Percentiles rank a stretch among this genome's conserved stretches.
phyloP scores from a whole-genome alignment of 352 stramenopile species.

The Phytophthora aleatoria region DNA sequence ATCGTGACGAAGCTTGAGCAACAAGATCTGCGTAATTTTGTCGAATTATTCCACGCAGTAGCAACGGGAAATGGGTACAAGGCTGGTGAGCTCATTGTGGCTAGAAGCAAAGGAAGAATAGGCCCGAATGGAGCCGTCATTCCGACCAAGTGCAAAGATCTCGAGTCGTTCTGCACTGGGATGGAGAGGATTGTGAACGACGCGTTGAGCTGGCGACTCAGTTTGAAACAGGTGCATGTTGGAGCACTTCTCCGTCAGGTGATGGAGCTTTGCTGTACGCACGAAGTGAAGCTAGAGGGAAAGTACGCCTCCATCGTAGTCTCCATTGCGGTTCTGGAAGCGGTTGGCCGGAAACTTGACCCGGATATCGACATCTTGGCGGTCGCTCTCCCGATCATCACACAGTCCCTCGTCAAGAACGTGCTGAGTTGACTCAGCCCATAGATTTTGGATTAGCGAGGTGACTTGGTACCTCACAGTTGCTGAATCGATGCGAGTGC shows the following conservation, averaged over 20 bases:
- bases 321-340: conserved; percentile 95
- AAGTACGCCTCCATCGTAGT: conserved; percentile 95
- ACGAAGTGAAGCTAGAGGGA: conserved; percentile 94
- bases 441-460: conserved; percentile 4
- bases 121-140: conserved; percentile 31
- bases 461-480: not conserved
- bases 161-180: conserved; percentile 71
- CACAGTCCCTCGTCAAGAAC: conserved; percentile 92
- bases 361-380: conserved; percentile 90
- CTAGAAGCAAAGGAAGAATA: conserved; percentile 52
- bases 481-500: conserved; percentile 6
- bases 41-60: conserved; percentile 87
- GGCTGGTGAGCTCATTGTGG: conserved; percentile 78
- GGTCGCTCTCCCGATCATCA: conserved; percentile 92
- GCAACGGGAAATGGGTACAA: conserved; percentile 82
- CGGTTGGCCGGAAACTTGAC: conserved; percentile 89
- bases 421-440: conserved; percentile 32
- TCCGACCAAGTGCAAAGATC: conserved; percentile 61
- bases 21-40: conserved; percentile 82
- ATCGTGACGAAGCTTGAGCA: conserved; percentile 85
- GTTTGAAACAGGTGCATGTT: conserved; percentile 78
- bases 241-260: conserved; percentile 73
- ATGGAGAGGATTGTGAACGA: conserved; percentile 80
- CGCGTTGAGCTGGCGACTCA: conserved; percentile 63
- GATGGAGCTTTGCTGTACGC: conserved; percentile 90